These are phyloP conservation scores for Aspergillus nanangensis DNA, from an alignment of 495 filamentous ascomycete genomes.

Conservation along the genomic window DNA sequence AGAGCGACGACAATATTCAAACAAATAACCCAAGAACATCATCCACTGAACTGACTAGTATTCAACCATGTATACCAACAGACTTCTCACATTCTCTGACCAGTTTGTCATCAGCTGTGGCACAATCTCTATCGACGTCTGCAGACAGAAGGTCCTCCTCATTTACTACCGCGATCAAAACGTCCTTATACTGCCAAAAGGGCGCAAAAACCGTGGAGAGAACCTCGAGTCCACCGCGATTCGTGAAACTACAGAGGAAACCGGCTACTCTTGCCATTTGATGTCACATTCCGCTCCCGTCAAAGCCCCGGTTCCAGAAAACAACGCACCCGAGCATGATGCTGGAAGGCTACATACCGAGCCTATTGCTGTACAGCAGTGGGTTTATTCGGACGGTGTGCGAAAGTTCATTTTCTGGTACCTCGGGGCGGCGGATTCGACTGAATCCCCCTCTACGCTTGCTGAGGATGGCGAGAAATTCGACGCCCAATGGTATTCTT, in stretches of 20 bases:
- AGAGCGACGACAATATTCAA: too few relatives aligned
- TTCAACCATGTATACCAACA: not conserved
- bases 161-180: not conserved
- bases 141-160: not conserved
- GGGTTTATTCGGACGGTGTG: not conserved
- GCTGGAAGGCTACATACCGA: not conserved
- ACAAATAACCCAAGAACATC: not conserved
- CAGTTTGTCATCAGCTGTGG: not conserved
- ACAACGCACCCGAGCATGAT: too few relatives aligned
- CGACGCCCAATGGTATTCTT: not conserved
- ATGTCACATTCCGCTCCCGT: not conserved
- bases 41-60: not conserved
- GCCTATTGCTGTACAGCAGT: not conserved
- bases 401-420: not conserved
- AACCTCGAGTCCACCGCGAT: not conserved
- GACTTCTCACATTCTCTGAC: not conserved
- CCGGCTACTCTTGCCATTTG: not conserved
- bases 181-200: not conserved
- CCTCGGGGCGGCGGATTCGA: not conserved
- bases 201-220: not conserved
- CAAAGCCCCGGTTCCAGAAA: not conserved
- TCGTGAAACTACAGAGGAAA: slow-evolving; percentile 1
- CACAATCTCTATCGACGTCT: not conserved
- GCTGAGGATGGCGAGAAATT: not conserved
- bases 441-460: not conserved